These are phyloP conservation scores for Leptographium procerum DNA, from an alignment of 2,329 filamentous ascomycete genomes.

Conservation along the genomic window DNA sequence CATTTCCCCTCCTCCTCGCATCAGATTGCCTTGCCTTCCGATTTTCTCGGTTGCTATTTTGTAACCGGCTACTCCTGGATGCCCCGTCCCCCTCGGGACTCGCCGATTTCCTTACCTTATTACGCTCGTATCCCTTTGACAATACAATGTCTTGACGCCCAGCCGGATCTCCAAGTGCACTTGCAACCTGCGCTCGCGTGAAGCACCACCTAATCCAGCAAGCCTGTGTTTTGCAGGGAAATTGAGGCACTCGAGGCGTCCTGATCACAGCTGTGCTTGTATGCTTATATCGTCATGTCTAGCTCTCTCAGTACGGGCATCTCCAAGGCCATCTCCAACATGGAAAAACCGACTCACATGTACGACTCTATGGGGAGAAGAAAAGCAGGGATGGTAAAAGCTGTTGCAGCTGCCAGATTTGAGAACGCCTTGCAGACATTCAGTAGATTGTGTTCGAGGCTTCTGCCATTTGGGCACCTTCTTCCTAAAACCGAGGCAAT, in stretches of 20 bases:
- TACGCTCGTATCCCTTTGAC: neutral
- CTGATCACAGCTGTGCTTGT: neutral
- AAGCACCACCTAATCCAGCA: neutral
- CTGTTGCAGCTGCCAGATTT: slow-evolving; percentile 9
- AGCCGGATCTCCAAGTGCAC: neutral
- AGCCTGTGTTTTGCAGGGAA: neutral
- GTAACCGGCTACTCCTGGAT: neutral
- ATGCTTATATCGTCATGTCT: neutral
- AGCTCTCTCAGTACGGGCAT: neutral
- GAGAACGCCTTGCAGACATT: slow-evolving; percentile 9
- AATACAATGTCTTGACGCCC: neutral
- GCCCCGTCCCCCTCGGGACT: neutral
- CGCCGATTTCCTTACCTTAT: neutral
- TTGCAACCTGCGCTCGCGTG: neutral
- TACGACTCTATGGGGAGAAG: slow-evolving; percentile 9
- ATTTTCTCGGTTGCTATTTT: neutral
- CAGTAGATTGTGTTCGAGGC: slow-evolving; percentile 6
- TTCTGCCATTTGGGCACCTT: slow-evolving; percentile 4
- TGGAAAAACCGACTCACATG: slow-evolving; percentile 11
- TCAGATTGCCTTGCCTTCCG: neutral
- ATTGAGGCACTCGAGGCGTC: neutral
- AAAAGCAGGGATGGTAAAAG: slow-evolving; percentile 5
- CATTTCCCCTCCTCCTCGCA: neutral
- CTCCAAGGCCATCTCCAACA: neutral
- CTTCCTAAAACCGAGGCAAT: slow-evolving; percentile 1